Conservation (phyloP, 2,329 filamentous ascomycete genomes). For the Pseudocercospora musae region DNA sequence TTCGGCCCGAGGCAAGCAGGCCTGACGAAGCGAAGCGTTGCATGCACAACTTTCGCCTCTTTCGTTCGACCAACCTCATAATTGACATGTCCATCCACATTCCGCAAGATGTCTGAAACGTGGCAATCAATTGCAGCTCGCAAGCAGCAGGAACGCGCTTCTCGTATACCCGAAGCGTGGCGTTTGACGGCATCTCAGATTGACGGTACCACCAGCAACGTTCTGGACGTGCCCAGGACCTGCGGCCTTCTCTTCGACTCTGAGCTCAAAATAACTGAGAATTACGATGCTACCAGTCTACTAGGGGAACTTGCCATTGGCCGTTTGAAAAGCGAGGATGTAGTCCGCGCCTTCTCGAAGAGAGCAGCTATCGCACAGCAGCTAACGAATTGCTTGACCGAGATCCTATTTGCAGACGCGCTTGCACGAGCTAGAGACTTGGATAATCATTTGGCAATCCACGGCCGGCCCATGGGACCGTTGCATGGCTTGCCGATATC, state of each 20-base stretch:
- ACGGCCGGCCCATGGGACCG: slow-evolving; percentile 41
- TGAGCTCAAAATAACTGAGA: slow-evolving; percentile 56
- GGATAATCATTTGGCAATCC: slow-evolving; percentile 37
- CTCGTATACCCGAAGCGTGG: slow-evolving; percentile 46
- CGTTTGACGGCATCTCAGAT: slow-evolving; percentile 32
- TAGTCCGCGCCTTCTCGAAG: slow-evolving; percentile 44
- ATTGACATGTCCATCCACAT: neutral
- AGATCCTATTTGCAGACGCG: slow-evolving; percentile 39
- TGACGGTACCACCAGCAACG: slow-evolving; percentile 28
- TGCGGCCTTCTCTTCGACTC: slow-evolving; percentile 51
- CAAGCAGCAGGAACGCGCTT: slow-evolving; percentile 43
- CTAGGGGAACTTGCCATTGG: slow-evolving; percentile 36
- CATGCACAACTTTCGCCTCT: neutral
- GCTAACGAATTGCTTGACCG: slow-evolving; percentile 46
- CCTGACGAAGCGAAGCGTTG: neutral
- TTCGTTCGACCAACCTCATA: neutral
- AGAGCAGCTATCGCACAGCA: slow-evolving; percentile 49
- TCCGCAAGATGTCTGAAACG: slow-evolving; percentile 30
- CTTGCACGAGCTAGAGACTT: slow-evolving; percentile 40
- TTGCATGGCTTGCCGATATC: slow-evolving; percentile 44
- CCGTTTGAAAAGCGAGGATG: slow-evolving; percentile 14
- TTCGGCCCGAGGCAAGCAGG: neutral
- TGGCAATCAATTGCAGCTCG: slow-evolving; percentile 43
- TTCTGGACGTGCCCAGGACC: slow-evolving; percentile 50
- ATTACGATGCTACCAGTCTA: slow-evolving; percentile 47